Percentiles rank a stretch among this genome's conserved stretches.
phyloP scores from a whole-genome alignment of 805 yeast genomes.

The Ogataea neopini region DNA sequence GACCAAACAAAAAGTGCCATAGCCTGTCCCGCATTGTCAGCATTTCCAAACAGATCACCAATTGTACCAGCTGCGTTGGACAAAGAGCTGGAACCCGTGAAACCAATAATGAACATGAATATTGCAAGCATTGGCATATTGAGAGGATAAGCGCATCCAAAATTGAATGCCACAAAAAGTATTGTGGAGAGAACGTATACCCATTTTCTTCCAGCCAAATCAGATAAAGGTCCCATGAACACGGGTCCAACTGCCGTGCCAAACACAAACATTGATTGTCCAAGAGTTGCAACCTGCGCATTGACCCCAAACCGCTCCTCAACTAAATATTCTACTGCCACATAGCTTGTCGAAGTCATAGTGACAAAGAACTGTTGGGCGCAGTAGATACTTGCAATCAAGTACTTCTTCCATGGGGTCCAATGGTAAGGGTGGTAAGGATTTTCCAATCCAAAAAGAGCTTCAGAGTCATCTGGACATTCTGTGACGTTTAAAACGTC shows the following conservation, averaged over 20 bases:
- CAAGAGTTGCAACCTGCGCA: conserved; percentile 36
- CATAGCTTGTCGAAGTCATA: conserved; percentile 31
- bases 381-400: conserved; percentile 30
- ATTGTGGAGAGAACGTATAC: background rate
- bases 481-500: conserved; percentile 25
- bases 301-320: conserved; percentile 28
- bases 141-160: conserved; percentile 33
- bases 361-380: conserved; percentile 29
- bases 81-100: conserved; percentile 35
- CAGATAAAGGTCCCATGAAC: background rate
- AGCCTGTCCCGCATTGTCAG: conserved; percentile 39
- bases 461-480: conserved; percentile 32
- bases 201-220: conserved; percentile 1
- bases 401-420: conserved; percentile 26
- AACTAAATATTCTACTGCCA: conserved; percentile 32
- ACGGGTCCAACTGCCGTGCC: conserved; percentile 40
- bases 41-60: conserved; percentile 37
- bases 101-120: conserved; percentile 36
- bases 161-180: conserved; percentile 2
- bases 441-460: conserved; percentile 29
- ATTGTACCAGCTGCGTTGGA: conserved; percentile 40
- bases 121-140: conserved; percentile 38
- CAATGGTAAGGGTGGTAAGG: conserved; percentile 37
- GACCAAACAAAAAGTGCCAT: conserved; percentile 37
- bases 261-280: conserved; percentile 37